A percentile compares a stretch with the other conserved stretches of the same genome.
Conservation (phyloP, 495 filamentous ascomycete species). For the Hypoxylon crocopeplum region DNA sequence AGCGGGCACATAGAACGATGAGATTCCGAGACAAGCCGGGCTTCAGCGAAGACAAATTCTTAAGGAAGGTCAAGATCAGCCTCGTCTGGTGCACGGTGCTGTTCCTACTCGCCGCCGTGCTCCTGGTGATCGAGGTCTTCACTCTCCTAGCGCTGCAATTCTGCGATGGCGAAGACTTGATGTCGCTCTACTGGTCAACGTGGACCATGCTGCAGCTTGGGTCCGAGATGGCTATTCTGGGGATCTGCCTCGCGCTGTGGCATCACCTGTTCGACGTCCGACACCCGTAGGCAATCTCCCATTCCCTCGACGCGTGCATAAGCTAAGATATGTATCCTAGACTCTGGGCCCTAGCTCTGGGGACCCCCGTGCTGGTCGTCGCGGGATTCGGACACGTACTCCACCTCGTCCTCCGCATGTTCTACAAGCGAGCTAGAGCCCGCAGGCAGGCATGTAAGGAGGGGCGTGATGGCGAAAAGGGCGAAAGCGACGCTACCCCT, state of each 20-base stretch:
- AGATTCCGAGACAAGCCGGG: constrained; percentile 14
- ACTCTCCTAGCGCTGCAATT: constrained; percentile 52
- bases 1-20: constrained; percentile 24
- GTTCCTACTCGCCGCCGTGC: constrained; percentile 42
- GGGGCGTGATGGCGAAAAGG: too few relatives aligned
- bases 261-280: constrained; percentile 47
- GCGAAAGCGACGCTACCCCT: neutral
- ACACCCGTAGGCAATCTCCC: constrained; percentile 44
- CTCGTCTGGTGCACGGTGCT: constrained; percentile 43
- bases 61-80: constrained; percentile 19
- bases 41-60: constrained; percentile 25
- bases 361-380: constrained; percentile 58
- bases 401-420: constrained; percentile 32
- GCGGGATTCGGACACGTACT: constrained; percentile 51
- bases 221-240: constrained; percentile 55
- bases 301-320: neutral
- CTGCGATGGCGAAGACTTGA: constrained; percentile 57
- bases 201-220: constrained; percentile 58
- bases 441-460: neutral
- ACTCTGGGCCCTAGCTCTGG: constrained; percentile 55
- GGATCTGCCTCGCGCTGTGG: constrained; percentile 49
- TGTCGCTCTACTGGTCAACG: constrained; percentile 56
- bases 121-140: constrained; percentile 52
- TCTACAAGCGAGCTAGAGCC: constrained; percentile 19
- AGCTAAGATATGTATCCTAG: constrained; percentile 23